Base-by-base conservation (phyloP, 345 rosid species). In the Tarenaya hassleriana region DNA sequence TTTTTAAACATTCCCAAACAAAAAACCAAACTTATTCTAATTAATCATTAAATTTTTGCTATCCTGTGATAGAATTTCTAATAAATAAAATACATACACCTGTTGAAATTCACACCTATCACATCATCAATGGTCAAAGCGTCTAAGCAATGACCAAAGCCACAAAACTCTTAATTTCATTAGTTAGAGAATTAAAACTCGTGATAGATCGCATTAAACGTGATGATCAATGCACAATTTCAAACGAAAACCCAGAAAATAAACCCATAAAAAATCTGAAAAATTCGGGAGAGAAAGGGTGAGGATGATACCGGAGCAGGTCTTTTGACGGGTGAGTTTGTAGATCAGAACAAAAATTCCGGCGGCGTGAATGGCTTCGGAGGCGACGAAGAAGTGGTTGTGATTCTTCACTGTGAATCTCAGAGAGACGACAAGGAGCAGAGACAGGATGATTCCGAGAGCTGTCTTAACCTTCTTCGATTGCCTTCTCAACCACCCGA, bases 321-420 rank as follows among this genome's bases (percentile, higher is more conserved):
- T 73, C 50, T 71, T 82, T 63, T 76, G 75, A 41, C 73, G 74
- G 13, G 67, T 67, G 60, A 86, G 95, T 68, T 82, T 86, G 67
- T 76, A 80, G 54, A 73, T 72, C 68, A 86, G 69, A 64, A 75
- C 78, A 1, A 73, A 9, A 67, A 86, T 78, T 41, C 90, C 95
- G 42, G 68, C 70, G 38, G 72, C 77, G 55, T 86, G 95, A 66
- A 78, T 59, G 16, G 77, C 48, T 62, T 86, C 88, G 12, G 95
- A 71, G 8, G 75, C 85, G 47, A 82, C 6, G 17, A 78, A 86
- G 52, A 86, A 80, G 56, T 82, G 72, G 14, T 68, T 58, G 16
- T 43, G 50, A 50, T 78, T 55, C 11, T 61, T 55, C 13, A 80
- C 77, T 5, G 34, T 11, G 24, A 52, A 12, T 63, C 50, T 71